Percentiles rank a stretch among this genome's conserved stretches.
These are phyloP conservation scores for Aureobasidium sp. DNA, from an alignment of 2,329 filamentous ascomycete species.

Conservation along the genomic window DNA sequence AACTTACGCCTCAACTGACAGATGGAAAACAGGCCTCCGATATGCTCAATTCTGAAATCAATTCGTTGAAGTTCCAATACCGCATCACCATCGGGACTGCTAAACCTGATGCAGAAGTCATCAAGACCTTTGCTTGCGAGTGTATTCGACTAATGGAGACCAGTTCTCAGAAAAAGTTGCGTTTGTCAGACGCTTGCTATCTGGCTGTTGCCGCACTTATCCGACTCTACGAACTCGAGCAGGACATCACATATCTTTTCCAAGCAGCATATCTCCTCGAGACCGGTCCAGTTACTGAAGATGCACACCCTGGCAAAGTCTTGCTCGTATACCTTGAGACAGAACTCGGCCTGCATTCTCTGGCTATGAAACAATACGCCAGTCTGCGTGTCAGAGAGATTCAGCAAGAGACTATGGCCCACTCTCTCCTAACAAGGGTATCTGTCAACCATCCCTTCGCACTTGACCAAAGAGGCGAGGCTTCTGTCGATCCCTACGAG, in stretches of 20 bases:
- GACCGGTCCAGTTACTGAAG: slow-evolving; percentile 15
- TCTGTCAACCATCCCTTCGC: slow-evolving; percentile 25
- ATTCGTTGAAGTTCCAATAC: slow-evolving; percentile 21
- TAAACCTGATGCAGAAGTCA: slow-evolving; percentile 14
- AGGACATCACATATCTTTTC: slow-evolving; percentile 22
- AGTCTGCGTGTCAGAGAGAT: slow-evolving; percentile 31
- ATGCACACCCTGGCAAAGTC: slow-evolving; percentile 28
- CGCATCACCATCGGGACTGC: slow-evolving; percentile 18
- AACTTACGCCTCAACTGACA: not conserved
- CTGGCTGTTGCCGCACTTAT: slow-evolving; percentile 28
- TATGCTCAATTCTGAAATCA: slow-evolving; percentile 23
- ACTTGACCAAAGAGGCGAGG: slow-evolving; percentile 16
- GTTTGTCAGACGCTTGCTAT: slow-evolving; percentile 27
- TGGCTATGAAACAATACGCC: slow-evolving; percentile 27
- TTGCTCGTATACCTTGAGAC: slow-evolving; percentile 31
- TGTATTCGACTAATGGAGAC: slow-evolving; percentile 23
- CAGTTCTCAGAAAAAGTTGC: slow-evolving; percentile 18
- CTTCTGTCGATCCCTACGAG: slow-evolving; percentile 24
- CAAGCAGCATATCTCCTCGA: slow-evolving; percentile 27
- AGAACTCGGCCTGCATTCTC: slow-evolving; percentile 27
- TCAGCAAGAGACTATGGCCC: slow-evolving; percentile 31
- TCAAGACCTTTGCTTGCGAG: slow-evolving; percentile 22
- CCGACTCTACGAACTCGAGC: slow-evolving; percentile 21
- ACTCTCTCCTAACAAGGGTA: slow-evolving; percentile 28
- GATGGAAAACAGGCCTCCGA: not conserved